Evolutionary conservation across 176 grass and related monocot species (phyloP).

Genomic region (Oryza brachyantha): DNA sequence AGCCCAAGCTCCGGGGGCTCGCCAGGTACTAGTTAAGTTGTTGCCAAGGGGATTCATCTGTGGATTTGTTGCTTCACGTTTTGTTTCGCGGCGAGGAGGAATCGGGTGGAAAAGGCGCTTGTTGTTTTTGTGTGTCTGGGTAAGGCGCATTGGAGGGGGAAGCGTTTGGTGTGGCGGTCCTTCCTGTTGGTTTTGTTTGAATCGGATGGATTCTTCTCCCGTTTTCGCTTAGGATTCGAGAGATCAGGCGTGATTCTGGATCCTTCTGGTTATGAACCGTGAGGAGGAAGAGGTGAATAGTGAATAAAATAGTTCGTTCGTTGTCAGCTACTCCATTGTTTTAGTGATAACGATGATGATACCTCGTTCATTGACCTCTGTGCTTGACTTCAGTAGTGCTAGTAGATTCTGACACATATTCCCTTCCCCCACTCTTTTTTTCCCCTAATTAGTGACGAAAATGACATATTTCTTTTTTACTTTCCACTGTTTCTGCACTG

Average conservation of each 20-base stretch:
- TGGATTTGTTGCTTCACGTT: background rate
- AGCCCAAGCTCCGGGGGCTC: slow-evolving; percentile 65
- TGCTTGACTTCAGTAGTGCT: background rate
- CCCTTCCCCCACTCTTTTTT: background rate
- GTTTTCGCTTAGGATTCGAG: background rate
- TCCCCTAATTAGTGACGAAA: background rate
- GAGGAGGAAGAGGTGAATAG: background rate
- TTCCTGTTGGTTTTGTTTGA: background rate
- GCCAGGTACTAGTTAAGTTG: slow-evolving; percentile 71
- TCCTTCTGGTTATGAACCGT: background rate
- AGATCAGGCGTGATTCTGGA: background rate
- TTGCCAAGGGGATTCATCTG: background rate
- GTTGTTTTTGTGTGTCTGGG: background rate
- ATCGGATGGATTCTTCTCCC: background rate
- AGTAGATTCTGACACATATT: slow-evolving; percentile 19
- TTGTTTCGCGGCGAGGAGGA: background rate
- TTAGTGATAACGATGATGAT: background rate
- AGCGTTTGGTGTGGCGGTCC: slow-evolving; percentile 1
- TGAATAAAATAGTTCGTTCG: background rate
- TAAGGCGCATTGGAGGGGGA: slow-evolving; percentile 26
- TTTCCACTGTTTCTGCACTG: background rate
- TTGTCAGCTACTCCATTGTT: background rate
- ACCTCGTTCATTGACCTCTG: slow-evolving; percentile 21
- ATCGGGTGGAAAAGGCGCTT: background rate
- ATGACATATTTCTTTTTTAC: background rate